Conservation (phyloP, 208 protist species). For the Leishmania amazonensis region DNA sequence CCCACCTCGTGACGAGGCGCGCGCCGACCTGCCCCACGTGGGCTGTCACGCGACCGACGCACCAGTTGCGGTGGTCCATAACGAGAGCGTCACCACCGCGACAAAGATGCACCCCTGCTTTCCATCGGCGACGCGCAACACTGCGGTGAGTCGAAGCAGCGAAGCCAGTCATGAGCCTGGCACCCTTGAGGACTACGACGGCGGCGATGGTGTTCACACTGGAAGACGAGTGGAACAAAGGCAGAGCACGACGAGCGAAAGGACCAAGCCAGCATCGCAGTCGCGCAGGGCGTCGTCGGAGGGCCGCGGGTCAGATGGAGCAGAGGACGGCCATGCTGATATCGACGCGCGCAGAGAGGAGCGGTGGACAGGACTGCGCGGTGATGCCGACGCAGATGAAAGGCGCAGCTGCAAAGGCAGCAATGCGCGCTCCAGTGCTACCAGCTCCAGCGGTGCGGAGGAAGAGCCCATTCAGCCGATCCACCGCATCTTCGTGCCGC, state of each 20-base stretch:
- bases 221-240: not conserved
- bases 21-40: not conserved
- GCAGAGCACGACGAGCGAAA: not conserved
- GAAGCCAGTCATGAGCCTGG: not conserved
- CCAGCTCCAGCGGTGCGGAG: constrained; percentile 4
- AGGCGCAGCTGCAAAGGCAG: not conserved
- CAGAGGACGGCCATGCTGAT: not conserved
- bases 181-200: not conserved
- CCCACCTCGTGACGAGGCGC: not conserved
- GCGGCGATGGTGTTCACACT: not conserved
- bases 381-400: not conserved
- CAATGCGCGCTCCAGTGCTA: not conserved
- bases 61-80: not conserved
- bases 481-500: constrained; percentile 24
- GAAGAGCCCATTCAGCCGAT: constrained; percentile 46
- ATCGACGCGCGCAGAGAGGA: not conserved
- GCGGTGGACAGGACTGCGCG: not conserved
- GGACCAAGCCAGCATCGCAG: not conserved
- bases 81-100: not conserved
- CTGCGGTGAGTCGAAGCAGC: not conserved
- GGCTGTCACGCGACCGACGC: not conserved
- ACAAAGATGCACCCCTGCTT: not conserved
- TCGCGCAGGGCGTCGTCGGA: not conserved
- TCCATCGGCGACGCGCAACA: not conserved
- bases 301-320: not conserved